These are phyloP conservation scores for Dioscorea alata DNA, from an alignment of 106 monocot species.

Conservation along the genomic window DNA sequence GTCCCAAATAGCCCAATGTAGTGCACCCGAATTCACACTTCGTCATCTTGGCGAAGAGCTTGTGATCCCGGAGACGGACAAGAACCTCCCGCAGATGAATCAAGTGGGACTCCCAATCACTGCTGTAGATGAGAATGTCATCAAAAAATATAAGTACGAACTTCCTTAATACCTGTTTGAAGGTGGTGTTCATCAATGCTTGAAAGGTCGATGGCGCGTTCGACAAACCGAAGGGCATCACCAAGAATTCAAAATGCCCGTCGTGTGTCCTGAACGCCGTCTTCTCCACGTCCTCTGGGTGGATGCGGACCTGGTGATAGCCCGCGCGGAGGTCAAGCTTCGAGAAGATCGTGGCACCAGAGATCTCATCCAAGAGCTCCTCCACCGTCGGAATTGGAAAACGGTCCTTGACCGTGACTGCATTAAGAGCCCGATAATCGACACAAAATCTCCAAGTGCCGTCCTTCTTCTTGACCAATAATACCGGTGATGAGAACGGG, in stretches of 20 bases:
- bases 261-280: too few species aligned
- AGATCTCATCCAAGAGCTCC: slow-evolving; percentile 11
- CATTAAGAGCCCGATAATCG: slow-evolving; percentile 8
- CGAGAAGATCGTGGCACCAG: slow-evolving; percentile 14
- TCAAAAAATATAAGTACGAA: too few species aligned
- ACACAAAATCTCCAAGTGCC: slow-evolving; percentile 13
- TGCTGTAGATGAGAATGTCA: too few species aligned
- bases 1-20: background rate
- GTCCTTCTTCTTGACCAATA: slow-evolving; percentile 7
- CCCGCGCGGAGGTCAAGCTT: slow-evolving; percentile 14
- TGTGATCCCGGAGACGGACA: background rate
- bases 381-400: slow-evolving; percentile 8
- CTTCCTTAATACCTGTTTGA: too few species aligned
- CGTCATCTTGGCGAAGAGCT: background rate
- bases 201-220: too few species aligned
- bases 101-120: background rate
- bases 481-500: background rate
- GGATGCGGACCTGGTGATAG: slow-evolving; percentile 21
- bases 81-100: slow-evolving; percentile 5
- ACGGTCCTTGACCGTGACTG: slow-evolving; percentile 1
- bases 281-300: slow-evolving; percentile 1
- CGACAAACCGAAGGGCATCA: too few species aligned
- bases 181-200: too few species aligned
- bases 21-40: background rate
- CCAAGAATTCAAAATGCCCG: too few species aligned